Conservation (phyloP, 2,329 filamentous ascomycete genomes). For the Cordyceps javanica region DNA sequence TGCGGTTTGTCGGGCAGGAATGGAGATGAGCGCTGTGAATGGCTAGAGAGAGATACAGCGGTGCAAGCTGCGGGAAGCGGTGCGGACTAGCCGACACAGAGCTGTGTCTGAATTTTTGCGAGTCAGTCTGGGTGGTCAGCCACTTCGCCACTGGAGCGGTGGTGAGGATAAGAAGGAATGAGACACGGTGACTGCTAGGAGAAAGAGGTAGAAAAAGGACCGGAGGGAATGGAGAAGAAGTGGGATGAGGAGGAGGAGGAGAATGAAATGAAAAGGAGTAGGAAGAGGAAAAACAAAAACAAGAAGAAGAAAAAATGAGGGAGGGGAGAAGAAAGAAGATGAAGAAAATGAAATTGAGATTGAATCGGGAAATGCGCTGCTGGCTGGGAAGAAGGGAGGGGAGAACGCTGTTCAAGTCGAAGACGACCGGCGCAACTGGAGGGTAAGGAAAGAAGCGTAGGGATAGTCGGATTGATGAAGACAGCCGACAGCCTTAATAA, state of each 20-base stretch:
- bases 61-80: too few species aligned
- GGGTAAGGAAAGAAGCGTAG: neutral
- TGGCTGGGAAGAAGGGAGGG: too few species aligned
- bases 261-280: neutral
- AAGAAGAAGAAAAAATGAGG: neutral
- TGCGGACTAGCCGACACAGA: slow-evolving; percentile 9
- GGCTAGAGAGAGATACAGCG: neutral
- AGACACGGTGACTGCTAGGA: slow-evolving; percentile 3
- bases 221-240: too few species aligned
- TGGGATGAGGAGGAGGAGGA: neutral
- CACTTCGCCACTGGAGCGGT: slow-evolving; percentile 8
- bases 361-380: neutral
- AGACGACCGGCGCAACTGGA: too few species aligned
- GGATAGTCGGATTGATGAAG: slow-evolving; percentile 1
- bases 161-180: neutral
- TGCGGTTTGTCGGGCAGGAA: slow-evolving; percentile 9
- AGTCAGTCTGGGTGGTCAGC: slow-evolving; percentile 12
- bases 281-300: neutral
- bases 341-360: neutral
- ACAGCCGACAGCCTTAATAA: neutral
- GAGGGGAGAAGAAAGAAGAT: neutral
- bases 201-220: too few species aligned
- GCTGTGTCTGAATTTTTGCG: slow-evolving; percentile 10
- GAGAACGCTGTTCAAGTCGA: too few species aligned
- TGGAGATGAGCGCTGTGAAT: neutral